Base-by-base conservation (phyloP, 768 basidiomycete species). In the Pisolithus marmoratus region DNA sequence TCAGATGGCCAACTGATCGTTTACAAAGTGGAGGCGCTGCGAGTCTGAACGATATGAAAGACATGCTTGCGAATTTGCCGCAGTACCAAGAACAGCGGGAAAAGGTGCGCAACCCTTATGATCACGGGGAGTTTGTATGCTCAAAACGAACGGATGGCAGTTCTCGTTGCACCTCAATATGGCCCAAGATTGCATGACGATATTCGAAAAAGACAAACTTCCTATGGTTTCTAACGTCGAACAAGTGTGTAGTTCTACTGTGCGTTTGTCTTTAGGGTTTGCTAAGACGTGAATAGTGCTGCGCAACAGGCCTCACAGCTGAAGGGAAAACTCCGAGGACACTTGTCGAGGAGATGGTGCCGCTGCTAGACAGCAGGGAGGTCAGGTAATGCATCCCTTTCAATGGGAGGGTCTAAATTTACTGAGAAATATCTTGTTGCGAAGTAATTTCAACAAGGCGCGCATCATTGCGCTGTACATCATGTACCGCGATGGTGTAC, bases 281-380 rank as follows among this genome's bases (percentile, higher is more conserved):
- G n/a, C 11, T 52, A 29, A 41, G n/a, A 42, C 24, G 45, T 19
- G 22, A 19, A 15, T 58, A 98, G 92, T 88, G 85, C 67, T 98
- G 94, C 60, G 89, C 96, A 1, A 99, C 96, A 4, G 95, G 95
- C 14, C 60, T 87, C 34, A 97, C 90, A 6, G 75, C 87, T 0
- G 92, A 97, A 60, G 94, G 94, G 1, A 97, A 96, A 72, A 76
- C 83, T n/a, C 96, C 96, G 2, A 97, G 96, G 66, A 82, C 81
- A 0, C 72, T 99, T 3, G 94, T 99, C 2, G 96, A 98, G 65
- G 94, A 99, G 66, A 98, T 99, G 96, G 94, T 99, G 0, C 95
- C 96, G 0, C 71, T 99, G 27, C 76, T 99, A 23, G 95, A 94
- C 62, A 86, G 88, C 64, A 79, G 84, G 49, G 85, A 89, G 17